These are phyloP conservation scores for Amylocystis lapponica DNA, from an alignment of 768 basidiomycete genomes.

Conservation along the genomic window DNA sequence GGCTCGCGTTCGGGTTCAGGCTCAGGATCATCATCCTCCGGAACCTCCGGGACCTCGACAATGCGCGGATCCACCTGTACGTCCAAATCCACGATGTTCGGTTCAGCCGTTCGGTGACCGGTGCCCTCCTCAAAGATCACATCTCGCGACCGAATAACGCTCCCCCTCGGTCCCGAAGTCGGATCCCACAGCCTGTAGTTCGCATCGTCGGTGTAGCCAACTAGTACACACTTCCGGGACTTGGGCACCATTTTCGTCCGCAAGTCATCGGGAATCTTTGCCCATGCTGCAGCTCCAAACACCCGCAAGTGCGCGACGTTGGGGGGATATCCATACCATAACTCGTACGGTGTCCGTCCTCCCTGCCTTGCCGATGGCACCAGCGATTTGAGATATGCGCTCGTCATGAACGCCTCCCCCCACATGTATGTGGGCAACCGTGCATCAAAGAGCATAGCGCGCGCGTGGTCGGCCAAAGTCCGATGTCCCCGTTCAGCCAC, in stretches of 20 bases:
- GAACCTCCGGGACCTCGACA: too few species aligned
- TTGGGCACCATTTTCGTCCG: conserved; percentile 9
- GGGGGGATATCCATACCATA: conserved; percentile 4
- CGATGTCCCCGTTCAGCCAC: conserved; percentile 14
- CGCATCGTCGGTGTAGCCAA: conserved; percentile 8
- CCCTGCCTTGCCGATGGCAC: conserved; percentile 21
- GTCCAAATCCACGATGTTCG: too few species aligned
- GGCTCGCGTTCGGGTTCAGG: too few species aligned
- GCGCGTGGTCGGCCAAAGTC: background rate
- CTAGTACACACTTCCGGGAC: conserved; percentile 3
- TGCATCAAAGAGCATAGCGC: conserved; percentile 9
- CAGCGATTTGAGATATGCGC: conserved; percentile 31
- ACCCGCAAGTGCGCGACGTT: conserved; percentile 2
- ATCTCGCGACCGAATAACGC: conserved; percentile 1
- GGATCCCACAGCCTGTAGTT: conserved; percentile 6
- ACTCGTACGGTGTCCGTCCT: conserved; percentile 11
- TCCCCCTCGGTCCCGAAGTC: background rate
- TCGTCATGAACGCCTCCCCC: conserved; percentile 31
- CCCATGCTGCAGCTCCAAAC: conserved; percentile 4
- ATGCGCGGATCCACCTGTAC: too few species aligned
- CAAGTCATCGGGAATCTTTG: too few species aligned
- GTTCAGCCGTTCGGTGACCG: background rate
- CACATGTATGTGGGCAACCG: conserved; percentile 32
- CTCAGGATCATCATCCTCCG: too few species aligned
- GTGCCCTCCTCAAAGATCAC: background rate